Percentiles rank a stretch among this genome's conserved stretches.
Evolutionary conservation across 495 filamentous ascomycete species (phyloP).

Genomic region (Penicillium canariense): DNA sequence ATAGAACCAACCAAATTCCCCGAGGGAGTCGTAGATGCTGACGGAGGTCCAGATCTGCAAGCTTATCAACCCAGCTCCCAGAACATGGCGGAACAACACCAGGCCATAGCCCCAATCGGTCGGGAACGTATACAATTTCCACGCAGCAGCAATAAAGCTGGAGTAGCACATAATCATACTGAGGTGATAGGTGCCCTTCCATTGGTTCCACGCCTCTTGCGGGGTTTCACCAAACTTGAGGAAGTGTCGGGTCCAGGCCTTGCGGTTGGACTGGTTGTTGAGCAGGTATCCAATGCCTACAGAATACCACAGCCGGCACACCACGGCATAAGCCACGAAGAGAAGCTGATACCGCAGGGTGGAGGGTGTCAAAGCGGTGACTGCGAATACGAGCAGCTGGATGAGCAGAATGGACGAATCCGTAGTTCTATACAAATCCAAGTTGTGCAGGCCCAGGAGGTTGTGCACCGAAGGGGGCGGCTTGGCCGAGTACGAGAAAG

Average conservation of each 20-base stretch:
- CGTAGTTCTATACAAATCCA: conserved; percentile 82
- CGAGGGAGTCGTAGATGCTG: conserved; percentile 94
- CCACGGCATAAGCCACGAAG: conserved; percentile 75
- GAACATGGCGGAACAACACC: conserved; percentile 78
- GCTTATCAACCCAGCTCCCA: conserved; percentile 76
- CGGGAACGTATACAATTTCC: conserved; percentile 92
- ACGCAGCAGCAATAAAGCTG: conserved; percentile 85
- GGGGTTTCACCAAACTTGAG: conserved; percentile 90
- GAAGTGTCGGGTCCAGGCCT: conserved; percentile 94
- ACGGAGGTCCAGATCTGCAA: conserved; percentile 90
- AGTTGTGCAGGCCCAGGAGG: conserved; percentile 73
- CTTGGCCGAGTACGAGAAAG: conserved; percentile 36
- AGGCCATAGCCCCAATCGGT: conserved; percentile 81
- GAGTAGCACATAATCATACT: conserved; percentile 86
- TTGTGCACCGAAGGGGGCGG: conserved; percentile 71
- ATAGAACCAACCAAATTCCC: conserved; percentile 99
- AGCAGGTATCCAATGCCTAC: conserved; percentile 84
- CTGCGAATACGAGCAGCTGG: conserved; percentile 64
- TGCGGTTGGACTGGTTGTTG: conserved; percentile 79
- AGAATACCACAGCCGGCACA: conserved; percentile 91
- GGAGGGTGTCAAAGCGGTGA: conserved; percentile 74
- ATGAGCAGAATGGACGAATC: conserved; percentile 78
- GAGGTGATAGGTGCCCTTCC: conserved; percentile 94
- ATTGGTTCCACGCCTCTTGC: conserved; percentile 93
- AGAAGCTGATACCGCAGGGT: conserved; percentile 69